phyloP scores from a whole-genome alignment of 2,329 filamentous ascomycete species.

The Fusarium marasasianum region DNA sequence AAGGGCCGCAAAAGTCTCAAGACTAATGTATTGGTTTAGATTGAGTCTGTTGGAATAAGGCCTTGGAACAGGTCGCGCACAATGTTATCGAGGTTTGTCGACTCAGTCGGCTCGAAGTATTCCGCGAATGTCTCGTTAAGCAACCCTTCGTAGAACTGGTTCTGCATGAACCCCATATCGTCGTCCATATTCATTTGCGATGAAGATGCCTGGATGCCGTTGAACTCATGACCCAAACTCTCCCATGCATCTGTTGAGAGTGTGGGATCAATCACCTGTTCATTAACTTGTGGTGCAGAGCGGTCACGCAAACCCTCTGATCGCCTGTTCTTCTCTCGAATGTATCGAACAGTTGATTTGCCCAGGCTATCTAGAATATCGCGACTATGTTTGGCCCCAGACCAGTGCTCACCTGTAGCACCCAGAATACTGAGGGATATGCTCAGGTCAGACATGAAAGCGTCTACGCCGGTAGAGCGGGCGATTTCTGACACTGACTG shows the following conservation, averaged over 20 bases:
- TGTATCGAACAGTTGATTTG: conserved; percentile 43
- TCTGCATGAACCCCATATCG: conserved; percentile 20
- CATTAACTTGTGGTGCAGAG: neutral
- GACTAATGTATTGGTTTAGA: neutral
- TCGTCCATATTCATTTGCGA: neutral
- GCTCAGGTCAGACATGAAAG: conserved; percentile 53
- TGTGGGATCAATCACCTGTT: neutral
- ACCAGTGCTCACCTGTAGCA: conserved; percentile 62
- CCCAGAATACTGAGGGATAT: conserved; percentile 58
- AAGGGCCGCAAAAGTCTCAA: conserved; percentile 39
- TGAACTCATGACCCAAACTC: neutral
- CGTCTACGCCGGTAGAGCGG: conserved; percentile 48
- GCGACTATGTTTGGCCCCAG: conserved; percentile 57
- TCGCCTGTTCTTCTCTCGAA: conserved; percentile 24
- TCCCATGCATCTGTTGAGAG: conserved; percentile 3
- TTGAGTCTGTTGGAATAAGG: conserved; percentile 46
- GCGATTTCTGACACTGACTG: conserved; percentile 56
- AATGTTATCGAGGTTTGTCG: conserved; percentile 46
- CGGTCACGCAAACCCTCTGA: neutral
- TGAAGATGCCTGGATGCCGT: neutral
- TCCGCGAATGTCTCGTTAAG: conserved; percentile 42
- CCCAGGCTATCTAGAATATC: conserved; percentile 56
- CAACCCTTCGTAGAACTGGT: conserved; percentile 40
- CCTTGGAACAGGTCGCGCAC: conserved; percentile 50
- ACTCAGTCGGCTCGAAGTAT: conserved; percentile 43